A percentile compares a stretch with the other conserved stretches of the same genome.
phyloP scores from a whole-genome alignment of 768 basidiomycete species.

The Panellus pusillus region DNA sequence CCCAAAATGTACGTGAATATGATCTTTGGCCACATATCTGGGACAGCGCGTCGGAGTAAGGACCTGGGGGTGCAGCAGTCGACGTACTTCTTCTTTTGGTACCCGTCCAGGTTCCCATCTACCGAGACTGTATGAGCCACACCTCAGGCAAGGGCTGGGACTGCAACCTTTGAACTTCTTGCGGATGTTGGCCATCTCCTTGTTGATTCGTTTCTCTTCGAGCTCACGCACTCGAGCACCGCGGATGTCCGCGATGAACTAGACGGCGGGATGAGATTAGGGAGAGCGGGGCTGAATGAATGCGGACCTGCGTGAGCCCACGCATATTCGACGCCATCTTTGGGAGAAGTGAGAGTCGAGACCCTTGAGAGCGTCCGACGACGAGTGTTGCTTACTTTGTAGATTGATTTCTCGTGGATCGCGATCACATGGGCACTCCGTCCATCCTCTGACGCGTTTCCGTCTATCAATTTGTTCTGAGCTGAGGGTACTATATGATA shows the following conservation, averaged over 20 bases:
- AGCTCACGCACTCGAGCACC: slow-evolving; percentile 95
- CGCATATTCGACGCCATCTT: slow-evolving; percentile 90
- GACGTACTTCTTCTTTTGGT: slow-evolving; percentile 88
- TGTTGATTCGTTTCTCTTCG: slow-evolving; percentile 98
- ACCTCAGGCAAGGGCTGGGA: slow-evolving; percentile 26
- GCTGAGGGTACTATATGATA: slow-evolving; percentile 5
- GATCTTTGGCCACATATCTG: slow-evolving; percentile 97
- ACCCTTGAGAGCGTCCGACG: neutral
- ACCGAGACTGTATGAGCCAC: slow-evolving; percentile 13
- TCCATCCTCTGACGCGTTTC: neutral
- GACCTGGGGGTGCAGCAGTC: slow-evolving; percentile 5
- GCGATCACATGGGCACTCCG: neutral
- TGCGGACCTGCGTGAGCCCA: slow-evolving; percentile 80
- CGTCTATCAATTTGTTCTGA: neutral
- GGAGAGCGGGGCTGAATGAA: neutral
- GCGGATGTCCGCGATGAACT: slow-evolving; percentile 99
- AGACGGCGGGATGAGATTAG: neutral
- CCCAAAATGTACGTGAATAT: slow-evolving; percentile 99
- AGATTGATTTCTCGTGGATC: too few relatives aligned
- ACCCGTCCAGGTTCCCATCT: slow-evolving; percentile 87
- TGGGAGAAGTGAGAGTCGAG: neutral
- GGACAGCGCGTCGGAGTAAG: slow-evolving; percentile 2
- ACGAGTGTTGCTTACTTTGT: neutral
- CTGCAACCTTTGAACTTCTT: slow-evolving; percentile 93
- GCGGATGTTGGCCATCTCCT: slow-evolving; percentile 99